Evolutionary conservation across 2,329 filamentous ascomycete species (phyloP), one percentile per base, ranked within the genome.

Genomic region (Aspergillus tubingensis): DNA sequence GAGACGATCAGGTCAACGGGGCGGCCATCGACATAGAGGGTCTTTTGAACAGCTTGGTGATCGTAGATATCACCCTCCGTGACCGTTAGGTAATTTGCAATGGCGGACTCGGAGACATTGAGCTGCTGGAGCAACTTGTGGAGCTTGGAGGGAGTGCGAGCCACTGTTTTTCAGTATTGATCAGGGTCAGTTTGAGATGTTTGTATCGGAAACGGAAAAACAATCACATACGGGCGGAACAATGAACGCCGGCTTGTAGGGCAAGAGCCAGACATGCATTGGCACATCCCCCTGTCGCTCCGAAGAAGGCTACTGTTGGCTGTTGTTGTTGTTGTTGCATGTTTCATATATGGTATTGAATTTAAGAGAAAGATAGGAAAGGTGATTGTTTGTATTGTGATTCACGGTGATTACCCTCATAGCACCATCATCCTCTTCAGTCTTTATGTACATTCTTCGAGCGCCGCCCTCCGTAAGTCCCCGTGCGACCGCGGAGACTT

Each of bases 141-240:
- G 50, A 86, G 80, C 67, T 85, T 85, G 4, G 74, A 66, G 1
- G 83, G 82, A 1, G 74, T 81, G 17, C 83, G 81, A 23, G 76
- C 82, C 8, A 86, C 66, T 68, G 23, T 57, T 11, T 15, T 25
- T 47, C 17, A 43, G 39, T 39, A 6, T 13, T 11, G 11, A 11
- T 11, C 8, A 36, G 32, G 11, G 11, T 36, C 11, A 36, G 32
- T 36, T 36, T 6, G 10, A 11, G 5, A 11, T 32, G 32, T 36
- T 13, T 36, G 32, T 3, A 10, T 30, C 10, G 27, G 27, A 30
- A 13, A 15, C 11, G 32, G n/a, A 11, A 6, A 27, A 49, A 56
- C 65, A 27, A 27, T 21, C 25, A 27, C 25, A 11, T 59, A 67
- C 65, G 75, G 8, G 82, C 82, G 49, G 74, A 75, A 62, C 77